Conservation (phyloP, 83 land plant genomes). For the Diphasiastrum complanatum region DNA sequence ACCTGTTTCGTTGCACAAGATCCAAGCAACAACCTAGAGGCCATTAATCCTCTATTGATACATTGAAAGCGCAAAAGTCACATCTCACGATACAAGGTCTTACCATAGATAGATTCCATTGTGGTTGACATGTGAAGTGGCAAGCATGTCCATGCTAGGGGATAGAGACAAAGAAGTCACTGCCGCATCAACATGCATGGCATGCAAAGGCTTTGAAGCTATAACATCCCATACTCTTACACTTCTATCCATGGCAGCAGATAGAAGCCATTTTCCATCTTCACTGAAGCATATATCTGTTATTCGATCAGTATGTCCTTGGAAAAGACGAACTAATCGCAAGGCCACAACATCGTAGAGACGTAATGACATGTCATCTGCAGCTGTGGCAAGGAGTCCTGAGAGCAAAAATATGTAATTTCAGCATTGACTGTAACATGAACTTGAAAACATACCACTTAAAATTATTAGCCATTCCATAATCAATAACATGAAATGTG, state of each 20-base stretch:
- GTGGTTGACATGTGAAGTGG: constrained; percentile 87
- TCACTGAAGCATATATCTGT: constrained; percentile 98
- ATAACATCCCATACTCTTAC: constrained; percentile 94
- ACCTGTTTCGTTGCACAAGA: too few species aligned
- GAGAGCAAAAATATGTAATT: not conserved
- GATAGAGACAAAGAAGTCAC: constrained; percentile 80
- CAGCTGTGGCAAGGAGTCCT: constrained; percentile 79
- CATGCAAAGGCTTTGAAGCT: constrained; percentile 79
- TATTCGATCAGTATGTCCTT: constrained; percentile 84
- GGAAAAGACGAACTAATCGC: constrained; percentile 78
- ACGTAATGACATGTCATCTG: constrained; percentile 73
- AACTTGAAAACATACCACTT: not conserved
- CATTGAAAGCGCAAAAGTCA: not conserved
- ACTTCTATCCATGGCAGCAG: constrained; percentile 89
- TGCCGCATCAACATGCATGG: constrained; percentile 64
- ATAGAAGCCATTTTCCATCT: constrained; percentile 92
- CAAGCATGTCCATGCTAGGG: constrained; percentile 88
- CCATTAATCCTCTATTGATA: not conserved
- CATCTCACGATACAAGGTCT: constrained; percentile 9
- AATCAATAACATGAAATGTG: too few species aligned
- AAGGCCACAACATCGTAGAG: constrained; percentile 68
- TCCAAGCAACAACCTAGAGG: constrained; percentile 8
- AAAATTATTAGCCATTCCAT: constrained; percentile 8
- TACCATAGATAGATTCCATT: constrained; percentile 95
- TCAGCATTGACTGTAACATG: not conserved